These are phyloP conservation scores for Saccharomycopsis javanensis DNA, from an alignment of 805 yeast species.

Conservation along the genomic window DNA sequence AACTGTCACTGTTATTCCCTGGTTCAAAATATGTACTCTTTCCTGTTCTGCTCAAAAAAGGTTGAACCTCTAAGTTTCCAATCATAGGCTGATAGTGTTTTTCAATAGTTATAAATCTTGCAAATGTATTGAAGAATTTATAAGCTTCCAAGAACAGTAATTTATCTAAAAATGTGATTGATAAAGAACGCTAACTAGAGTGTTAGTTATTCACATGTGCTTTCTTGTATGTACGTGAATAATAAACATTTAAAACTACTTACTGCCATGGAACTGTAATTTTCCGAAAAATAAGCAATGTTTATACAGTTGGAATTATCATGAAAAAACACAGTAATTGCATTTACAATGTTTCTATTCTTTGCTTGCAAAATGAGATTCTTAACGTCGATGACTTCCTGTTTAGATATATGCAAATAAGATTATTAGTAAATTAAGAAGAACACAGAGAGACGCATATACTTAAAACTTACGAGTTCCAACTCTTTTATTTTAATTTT, in stretches of 20 bases:
- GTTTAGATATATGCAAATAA: background rate
- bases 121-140: background rate
- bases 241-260: background rate
- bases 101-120: background rate
- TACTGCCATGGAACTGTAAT: background rate
- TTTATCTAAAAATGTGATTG: background rate
- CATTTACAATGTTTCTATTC: background rate
- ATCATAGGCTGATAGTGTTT: background rate
- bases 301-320: background rate
- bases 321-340: background rate
- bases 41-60: background rate
- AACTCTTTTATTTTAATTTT: background rate
- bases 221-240: too few relatives aligned
- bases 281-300: background rate
- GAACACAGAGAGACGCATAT: background rate
- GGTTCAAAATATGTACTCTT: background rate
- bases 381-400: constrained; percentile 1
- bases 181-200: background rate
- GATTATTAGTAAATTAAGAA: background rate
- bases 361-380: background rate
- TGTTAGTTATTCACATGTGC: too few relatives aligned
- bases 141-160: background rate
- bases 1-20: background rate
- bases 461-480: background rate
- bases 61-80: background rate